Conservation (phyloP, 129 eudicot genomes). For the Rutidosis leptorrhynchoides region DNA sequence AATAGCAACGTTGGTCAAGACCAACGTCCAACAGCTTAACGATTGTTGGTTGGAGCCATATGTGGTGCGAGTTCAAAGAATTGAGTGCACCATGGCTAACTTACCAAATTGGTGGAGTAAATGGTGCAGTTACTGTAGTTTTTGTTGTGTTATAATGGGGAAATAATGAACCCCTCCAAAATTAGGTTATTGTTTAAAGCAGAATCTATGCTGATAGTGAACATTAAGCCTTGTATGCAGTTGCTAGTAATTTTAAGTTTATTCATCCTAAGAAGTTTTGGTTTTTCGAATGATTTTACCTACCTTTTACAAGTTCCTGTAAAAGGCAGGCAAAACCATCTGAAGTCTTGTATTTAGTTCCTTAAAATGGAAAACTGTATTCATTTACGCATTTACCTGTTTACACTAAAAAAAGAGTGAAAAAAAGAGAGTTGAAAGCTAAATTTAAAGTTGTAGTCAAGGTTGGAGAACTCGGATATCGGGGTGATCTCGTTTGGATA, state of each 20-base stretch:
- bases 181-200: slow-evolving; percentile 40
- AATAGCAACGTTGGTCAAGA: slow-evolving; percentile 21
- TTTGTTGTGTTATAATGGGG: slow-evolving; percentile 25
- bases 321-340: no score
- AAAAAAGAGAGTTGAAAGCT: no score
- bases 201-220: slow-evolving; percentile 34
- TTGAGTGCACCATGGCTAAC: slow-evolving; percentile 10
- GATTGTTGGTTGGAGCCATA: slow-evolving; percentile 1
- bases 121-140: slow-evolving; percentile 26
- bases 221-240: slow-evolving; percentile 15
- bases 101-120: background rate
- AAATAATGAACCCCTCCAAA: slow-evolving; percentile 31
- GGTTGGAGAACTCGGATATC: no score
- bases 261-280: slow-evolving; percentile 1
- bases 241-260: slow-evolving; percentile 6
- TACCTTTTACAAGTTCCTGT: no score
- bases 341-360: no score
- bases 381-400: no score
- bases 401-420: no score
- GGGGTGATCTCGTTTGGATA: no score
- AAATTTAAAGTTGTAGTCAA: no score
- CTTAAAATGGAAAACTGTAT: no score
- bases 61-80: slow-evolving; percentile 5
- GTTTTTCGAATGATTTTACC: background rate
- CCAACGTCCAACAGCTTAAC: background rate